Percentiles rank a stretch among this genome's conserved stretches.
Evolutionary conservation across 495 filamentous ascomycete genomes (phyloP).

Genomic region (Aspergillus homomorphus): DNA sequence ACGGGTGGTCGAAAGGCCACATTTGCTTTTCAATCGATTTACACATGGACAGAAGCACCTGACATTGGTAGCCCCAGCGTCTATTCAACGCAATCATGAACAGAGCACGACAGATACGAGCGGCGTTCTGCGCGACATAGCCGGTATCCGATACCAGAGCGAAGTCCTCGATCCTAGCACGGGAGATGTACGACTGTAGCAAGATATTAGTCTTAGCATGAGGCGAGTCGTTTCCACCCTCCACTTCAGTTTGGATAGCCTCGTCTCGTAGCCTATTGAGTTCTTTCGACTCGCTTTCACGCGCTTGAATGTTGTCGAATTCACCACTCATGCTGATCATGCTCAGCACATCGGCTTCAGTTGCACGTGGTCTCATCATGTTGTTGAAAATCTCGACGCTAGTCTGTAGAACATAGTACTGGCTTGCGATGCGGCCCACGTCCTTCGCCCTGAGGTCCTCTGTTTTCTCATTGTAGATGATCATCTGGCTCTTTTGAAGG

Average conservation of each 20-base stretch:
- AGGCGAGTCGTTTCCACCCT: slow-evolving; percentile 69
- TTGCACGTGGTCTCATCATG: slow-evolving; percentile 76
- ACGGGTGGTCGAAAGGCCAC: slow-evolving; percentile 92
- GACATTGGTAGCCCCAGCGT: slow-evolving; percentile 90
- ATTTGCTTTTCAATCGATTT: slow-evolving; percentile 95
- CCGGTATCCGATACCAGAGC: slow-evolving; percentile 84
- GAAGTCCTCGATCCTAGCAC: slow-evolving; percentile 84
- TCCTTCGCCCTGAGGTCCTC: slow-evolving; percentile 91
- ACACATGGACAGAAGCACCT: slow-evolving; percentile 82
- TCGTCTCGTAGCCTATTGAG: slow-evolving; percentile 63
- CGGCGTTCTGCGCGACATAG: slow-evolving; percentile 94
- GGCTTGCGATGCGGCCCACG: slow-evolving; percentile 92
- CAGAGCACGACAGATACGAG: slow-evolving; percentile 87
- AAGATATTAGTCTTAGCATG: slow-evolving; percentile 95
- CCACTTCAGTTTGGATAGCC: slow-evolving; percentile 67
- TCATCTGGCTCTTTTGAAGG: slow-evolving; percentile 92
- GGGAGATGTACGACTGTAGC: slow-evolving; percentile 92
- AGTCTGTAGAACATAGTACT: slow-evolving; percentile 90
- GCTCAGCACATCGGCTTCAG: slow-evolving; percentile 83
- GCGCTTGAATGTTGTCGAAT: slow-evolving; percentile 92
- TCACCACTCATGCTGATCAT: slow-evolving; percentile 97
- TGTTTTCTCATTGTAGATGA: slow-evolving; percentile 92
- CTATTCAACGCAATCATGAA: slow-evolving; percentile 97
- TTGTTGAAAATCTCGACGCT: slow-evolving; percentile 95
- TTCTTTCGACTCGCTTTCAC: slow-evolving; percentile 83